Percentiles rank a stretch among this genome's conserved stretches.
These are phyloP conservation scores for Yamadazyma sp. DNA, from an alignment of 805 yeast genomes.

Conservation along the genomic window DNA sequence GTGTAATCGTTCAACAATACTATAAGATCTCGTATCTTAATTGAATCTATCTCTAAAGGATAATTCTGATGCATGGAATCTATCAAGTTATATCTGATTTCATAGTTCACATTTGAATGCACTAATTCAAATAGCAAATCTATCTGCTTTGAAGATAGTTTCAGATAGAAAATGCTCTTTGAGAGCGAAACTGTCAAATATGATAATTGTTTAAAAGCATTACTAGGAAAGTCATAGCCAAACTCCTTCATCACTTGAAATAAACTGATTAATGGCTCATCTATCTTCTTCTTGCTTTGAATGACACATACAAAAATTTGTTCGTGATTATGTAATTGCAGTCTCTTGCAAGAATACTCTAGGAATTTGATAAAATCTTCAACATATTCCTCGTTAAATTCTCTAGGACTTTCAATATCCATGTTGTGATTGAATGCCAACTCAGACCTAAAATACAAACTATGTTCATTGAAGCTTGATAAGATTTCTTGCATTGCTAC, in stretches of 20 bases:
- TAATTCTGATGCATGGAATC: conserved; percentile 15
- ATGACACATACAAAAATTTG: not conserved
- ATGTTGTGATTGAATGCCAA: conserved; percentile 1
- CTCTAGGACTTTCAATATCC: not conserved
- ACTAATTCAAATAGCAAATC: conserved; percentile 23
- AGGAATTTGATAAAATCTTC: conserved; percentile 8
- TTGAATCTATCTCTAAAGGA: not conserved
- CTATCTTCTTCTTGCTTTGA: conserved; percentile 1
- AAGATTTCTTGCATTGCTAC: not conserved
- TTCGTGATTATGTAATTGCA: not conserved
- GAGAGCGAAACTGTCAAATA: conserved; percentile 25
- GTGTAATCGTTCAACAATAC: conserved; percentile 71
- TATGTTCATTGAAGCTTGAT: conserved; percentile 4
- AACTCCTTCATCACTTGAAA: conserved; percentile 4
- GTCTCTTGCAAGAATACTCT: conserved; percentile 1
- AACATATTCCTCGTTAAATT: conserved; percentile 5
- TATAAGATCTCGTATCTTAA: conserved; percentile 13
- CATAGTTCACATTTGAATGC: conserved; percentile 26
- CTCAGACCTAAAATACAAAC: conserved; percentile 9
- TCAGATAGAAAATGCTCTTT: conserved; percentile 28
- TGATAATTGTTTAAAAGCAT: not conserved
- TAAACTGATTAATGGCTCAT: not conserved
- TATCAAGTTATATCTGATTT: conserved; percentile 24
- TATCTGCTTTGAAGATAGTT: conserved; percentile 3
- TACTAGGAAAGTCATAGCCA: conserved; percentile 1